Base-by-base conservation (phyloP, 2,329 filamentous ascomycete genomes). In the Hymenoscyphus fraxineus region DNA sequence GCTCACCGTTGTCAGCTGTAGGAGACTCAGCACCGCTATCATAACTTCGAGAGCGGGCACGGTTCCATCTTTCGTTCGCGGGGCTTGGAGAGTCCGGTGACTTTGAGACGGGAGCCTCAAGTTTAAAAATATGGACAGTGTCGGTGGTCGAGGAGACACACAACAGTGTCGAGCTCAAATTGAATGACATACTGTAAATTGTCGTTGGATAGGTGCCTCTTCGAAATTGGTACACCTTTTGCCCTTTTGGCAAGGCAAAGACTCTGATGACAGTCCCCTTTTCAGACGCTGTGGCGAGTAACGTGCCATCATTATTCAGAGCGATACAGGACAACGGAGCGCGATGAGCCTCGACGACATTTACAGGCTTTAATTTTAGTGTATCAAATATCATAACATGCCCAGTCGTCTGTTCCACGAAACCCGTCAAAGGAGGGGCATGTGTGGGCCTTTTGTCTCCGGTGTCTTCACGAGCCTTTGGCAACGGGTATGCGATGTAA, bases 121-220 rank as follows among this genome's bases (percentile, higher is more conserved):
- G 83, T 62, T 93, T 92, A 80, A 99, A 99, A 60, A 99, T 93
- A 76, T 99, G 95, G 10, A 99, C 89, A 0, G 95, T 99, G 73
- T 99, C 95, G 0, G 93, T 96, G 1, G 93, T 93, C 2, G 94
- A 98, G 5, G 95, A 98, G 51, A 99, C 93, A 73, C 93, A 97
- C 41, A 99, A 85, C 12, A 99, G 82, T 1, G 93, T 97, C 2
- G 93, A 96, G 65, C 91, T 93, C 59, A 93, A 88, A 77, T 99
- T 99, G 80, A 99, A 99, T 1, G 93, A 96, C 93, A 99, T 97
- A 85, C 93, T 96, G 79, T 93, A 97, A 71, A 99, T 99, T 51
- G 92, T 90, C 1, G 93, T 93, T 0, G 95, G 95, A 77, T 97
- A 97, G 2, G 94, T 97, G 55, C 95, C 95, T 68, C 95, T 88